Evolutionary conservation across 176 grass and related monocot species (phyloP), one percentile per base, ranked within the genome.

Genomic region (Carex kokanica): DNA sequence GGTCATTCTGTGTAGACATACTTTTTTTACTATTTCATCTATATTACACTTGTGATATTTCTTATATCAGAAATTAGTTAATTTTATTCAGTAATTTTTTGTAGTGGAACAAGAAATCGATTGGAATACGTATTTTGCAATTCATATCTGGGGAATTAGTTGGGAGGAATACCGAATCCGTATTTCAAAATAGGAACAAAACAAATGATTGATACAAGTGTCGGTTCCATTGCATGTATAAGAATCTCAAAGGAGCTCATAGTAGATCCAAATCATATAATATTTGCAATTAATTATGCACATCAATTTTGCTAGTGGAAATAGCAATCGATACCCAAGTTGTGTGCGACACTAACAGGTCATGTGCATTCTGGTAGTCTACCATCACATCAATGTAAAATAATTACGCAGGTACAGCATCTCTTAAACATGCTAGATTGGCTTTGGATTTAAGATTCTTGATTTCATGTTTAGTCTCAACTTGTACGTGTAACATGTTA

Each of bases 361-460:
- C 78, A 81, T 64, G 78, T 64, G 78, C 78, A 61, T 58, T 61
- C 55, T 80, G 78, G 24, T 61, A 61, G 27, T 16, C 53, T 38
- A 21, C 78, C n/a, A n/a, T n/a, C n/a, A n/a, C 58, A 81, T 78
- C 78, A 64, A 81, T 36, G 36, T 63, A 61, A 61, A 81, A 47
- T 41, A 56, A 38, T n/a, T 80, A 64, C 0, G 18, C 10, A 55
- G 23, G 78, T 64, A 81, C 78, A 62, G 57, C 70, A 49, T 49
- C 70, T 74, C 61, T 64, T 31, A 64, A 27, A 64, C 61, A 64
- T 64, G 61, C 11, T 64, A 31, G 61, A 64, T 31, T 64, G 61
- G 61, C 61, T 14, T 13, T 64, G 61, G 24, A 61, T 61, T 64
- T 13, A 64, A 64, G 61, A 64, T 64, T 64, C 61, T 64, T 64